Percentiles rank a stretch among this genome's conserved stretches.
Conservation (phyloP, 768 basidiomycete species). For the Pleurotus citrinopileatus region DNA sequence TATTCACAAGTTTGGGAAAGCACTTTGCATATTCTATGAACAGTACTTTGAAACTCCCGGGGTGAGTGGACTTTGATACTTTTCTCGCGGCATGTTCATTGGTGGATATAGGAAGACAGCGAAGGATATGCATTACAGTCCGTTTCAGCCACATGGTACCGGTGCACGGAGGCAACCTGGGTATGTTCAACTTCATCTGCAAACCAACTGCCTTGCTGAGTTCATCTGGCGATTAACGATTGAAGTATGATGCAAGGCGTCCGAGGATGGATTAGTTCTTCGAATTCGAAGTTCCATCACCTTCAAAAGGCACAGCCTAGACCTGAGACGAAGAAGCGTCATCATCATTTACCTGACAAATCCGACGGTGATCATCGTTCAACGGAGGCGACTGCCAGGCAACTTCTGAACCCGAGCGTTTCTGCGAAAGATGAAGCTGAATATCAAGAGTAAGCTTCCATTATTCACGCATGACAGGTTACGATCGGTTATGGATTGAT, state of each 20-base stretch:
- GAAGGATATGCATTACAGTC: conserved; percentile 67
- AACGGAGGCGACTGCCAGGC: conserved; percentile 56
- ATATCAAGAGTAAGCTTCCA: conserved; percentile 58
- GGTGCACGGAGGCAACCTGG: conserved; percentile 30
- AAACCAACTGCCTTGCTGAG: too few relatives aligned
- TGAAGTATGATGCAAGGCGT: conserved; percentile 75
- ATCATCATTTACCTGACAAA: conserved; percentile 14
- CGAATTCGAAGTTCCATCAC: conserved; percentile 30
- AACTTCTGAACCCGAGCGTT: conserved; percentile 61
- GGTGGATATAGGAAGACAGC: conserved; percentile 56
- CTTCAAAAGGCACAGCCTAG: conserved; percentile 34
- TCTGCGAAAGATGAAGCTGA: conserved; percentile 63
- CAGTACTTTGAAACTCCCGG: conserved; percentile 78
- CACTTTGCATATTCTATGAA: conserved; percentile 95
- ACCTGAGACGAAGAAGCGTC: conserved; percentile 32
- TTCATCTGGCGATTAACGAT: conserved; percentile 7
- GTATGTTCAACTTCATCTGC: not conserved
- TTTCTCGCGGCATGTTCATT: not conserved
- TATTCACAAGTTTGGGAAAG: conserved; percentile 83
- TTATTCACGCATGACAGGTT: not conserved
- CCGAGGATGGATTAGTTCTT: conserved; percentile 71
- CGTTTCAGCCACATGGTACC: conserved; percentile 64
- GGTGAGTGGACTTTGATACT: conserved; percentile 40
- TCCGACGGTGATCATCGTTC: conserved; percentile 41
- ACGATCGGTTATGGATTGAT: not conserved